Conservation (phyloP, 2,329 filamentous ascomycete genomes). For the Neofusicoccum cordaticola region DNA sequence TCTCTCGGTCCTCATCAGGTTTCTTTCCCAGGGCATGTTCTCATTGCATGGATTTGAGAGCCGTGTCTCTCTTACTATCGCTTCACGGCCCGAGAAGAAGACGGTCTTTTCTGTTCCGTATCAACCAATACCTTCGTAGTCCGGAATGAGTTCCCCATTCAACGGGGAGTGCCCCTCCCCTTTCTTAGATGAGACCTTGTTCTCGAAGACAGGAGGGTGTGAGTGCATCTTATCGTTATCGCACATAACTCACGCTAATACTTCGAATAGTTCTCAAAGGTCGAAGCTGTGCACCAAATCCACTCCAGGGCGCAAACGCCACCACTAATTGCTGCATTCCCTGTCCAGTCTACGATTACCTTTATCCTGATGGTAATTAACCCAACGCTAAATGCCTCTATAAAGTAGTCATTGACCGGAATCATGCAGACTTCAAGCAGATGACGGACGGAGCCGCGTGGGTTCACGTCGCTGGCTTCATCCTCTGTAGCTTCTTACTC, state of each 20-base stretch:
- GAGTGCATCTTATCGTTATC: neutral
- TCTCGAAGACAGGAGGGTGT: constrained; percentile 26
- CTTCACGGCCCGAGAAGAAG: neutral
- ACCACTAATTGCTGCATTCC: constrained; percentile 67
- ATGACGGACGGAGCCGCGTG: constrained; percentile 57
- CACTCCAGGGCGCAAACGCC: constrained; percentile 19
- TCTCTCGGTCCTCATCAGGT: neutral
- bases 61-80: neutral
- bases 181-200: constrained; percentile 25
- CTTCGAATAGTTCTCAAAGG: constrained; percentile 20
- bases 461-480: constrained; percentile 70
- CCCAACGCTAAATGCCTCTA: too few relatives aligned
- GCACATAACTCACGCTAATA: neutral
- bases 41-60: neutral
- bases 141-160: neutral
- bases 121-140: neutral
- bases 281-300: constrained; percentile 27
- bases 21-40: neutral
- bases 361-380: constrained; percentile 52
- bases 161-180: constrained; percentile 23
- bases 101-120: neutral
- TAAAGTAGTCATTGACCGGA: neutral
- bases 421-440: constrained; percentile 38
- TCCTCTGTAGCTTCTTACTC: constrained; percentile 74
- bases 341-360: constrained; percentile 77